Evolutionary conservation across 352 stramenopile species (phyloP), one percentile per base, ranked within the genome.

Genomic region (Pythium utonaiense): DNA sequence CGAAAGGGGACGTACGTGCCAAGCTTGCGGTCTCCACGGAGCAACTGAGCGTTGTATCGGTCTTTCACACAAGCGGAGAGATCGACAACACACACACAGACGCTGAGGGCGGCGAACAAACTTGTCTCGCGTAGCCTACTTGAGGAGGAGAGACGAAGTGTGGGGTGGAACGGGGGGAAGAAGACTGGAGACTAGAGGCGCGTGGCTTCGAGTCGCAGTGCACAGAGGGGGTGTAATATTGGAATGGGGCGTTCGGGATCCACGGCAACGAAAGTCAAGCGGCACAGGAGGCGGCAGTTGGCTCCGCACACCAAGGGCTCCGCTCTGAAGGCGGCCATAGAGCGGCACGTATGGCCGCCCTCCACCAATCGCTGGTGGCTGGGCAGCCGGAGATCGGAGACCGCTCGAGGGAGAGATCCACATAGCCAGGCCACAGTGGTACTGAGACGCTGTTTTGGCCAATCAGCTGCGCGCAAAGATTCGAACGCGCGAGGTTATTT

Each of bases 1-100:
- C 55, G 48, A 56, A 57, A 41, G 52, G 57, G 49, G 36, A 58
- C 59, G 54, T 48, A 55, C 55, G 50, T 56, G 59, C 57, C 48
- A 34, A 56, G 33, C 33, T 28, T 53, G 41, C 41, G 54, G 53
- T 52, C 22, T 52, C 44, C 25, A 34, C 44, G 44, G 44, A 47
- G 40, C 40, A 14, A 14, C 40, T 47, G 40, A 17, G 40, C 40
- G 40, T 25, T n/a, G 24, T 5, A 13, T 47, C n/a, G 17, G 24
- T 47, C 40, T 25, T 22, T 17, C 28, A 33, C 28, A 10, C 28
- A 33, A 33, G 28, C 28, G 28, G 28, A 33, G 28, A 33, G 28
- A 33, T 51, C 40, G 40, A 56, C 31, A 56, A 34, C 31, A 56
- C 48, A 28, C 49, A 44, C 49, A 56, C 33, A 53, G 21, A 41